Conservation (phyloP, 2,329 filamentous ascomycete genomes). For the Ascochyta fabae region DNA sequence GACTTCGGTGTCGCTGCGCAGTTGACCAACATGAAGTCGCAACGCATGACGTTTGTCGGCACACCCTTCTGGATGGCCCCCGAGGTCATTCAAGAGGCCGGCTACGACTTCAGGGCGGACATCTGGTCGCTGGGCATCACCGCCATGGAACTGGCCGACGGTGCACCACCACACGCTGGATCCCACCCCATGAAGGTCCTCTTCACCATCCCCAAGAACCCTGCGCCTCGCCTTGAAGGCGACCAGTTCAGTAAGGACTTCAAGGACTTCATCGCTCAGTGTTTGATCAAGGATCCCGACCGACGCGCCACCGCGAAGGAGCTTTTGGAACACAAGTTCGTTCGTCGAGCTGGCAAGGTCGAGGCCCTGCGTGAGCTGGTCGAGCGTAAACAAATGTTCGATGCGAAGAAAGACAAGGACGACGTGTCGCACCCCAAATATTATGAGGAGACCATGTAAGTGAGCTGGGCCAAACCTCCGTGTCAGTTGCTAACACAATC, state of each 20-base stretch:
- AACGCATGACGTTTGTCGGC: conserved; percentile 95
- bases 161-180: conserved; percentile 91
- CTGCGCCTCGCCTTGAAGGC: conserved; percentile 83
- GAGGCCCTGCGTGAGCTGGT: conserved; percentile 89
- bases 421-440: conserved; percentile 72
- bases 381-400: conserved; percentile 80
- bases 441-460: conserved; percentile 88
- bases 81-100: conserved; percentile 96
- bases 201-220: conserved; percentile 92
- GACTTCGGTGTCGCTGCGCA: conserved; percentile 98
- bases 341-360: conserved; percentile 83
- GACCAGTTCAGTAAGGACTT: conserved; percentile 83
- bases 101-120: conserved; percentile 96
- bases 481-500: conserved; percentile 16
- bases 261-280: conserved; percentile 90
- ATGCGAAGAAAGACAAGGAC: conserved; percentile 70
- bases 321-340: conserved; percentile 85
- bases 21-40: conserved; percentile 95
- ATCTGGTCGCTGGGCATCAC: conserved; percentile 98
- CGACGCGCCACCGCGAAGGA: conserved; percentile 84
- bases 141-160: conserved; percentile 87
- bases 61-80: conserved; percentile 97
- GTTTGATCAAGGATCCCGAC: conserved; percentile 90
- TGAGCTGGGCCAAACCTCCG: conserved; percentile 3
- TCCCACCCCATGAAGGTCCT: conserved; percentile 98